Conservation (phyloP, 768 basidiomycete species). For the Filobasidium floriforme region DNA sequence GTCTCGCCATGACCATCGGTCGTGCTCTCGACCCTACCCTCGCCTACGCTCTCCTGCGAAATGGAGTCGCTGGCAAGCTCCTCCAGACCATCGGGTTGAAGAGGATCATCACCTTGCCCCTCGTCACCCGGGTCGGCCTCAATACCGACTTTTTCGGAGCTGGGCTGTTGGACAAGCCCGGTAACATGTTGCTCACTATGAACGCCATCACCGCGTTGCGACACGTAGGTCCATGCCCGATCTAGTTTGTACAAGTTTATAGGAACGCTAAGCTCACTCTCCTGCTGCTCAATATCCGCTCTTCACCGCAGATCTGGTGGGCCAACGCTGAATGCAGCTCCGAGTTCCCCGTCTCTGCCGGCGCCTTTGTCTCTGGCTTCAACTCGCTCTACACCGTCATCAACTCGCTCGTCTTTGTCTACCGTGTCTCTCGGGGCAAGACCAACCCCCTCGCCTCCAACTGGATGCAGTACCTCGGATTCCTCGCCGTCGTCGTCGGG, state of each 20-base stretch:
- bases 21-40: slow-evolving; percentile 26
- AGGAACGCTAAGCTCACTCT: not conserved
- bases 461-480: slow-evolving; percentile 31
- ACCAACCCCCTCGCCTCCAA: slow-evolving; percentile 20
- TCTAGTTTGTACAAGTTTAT: not conserved
- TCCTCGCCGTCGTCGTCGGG: slow-evolving; percentile 25
- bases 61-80: slow-evolving; percentile 26
- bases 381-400: slow-evolving; percentile 23
- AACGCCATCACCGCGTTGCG: slow-evolving; percentile 24
- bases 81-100: slow-evolving; percentile 19
- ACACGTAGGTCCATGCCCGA: slow-evolving; percentile 21
- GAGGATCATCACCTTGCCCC: slow-evolving; percentile 23
- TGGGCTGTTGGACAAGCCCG: slow-evolving; percentile 26
- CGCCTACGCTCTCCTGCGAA: slow-evolving; percentile 24
- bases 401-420: slow-evolving; percentile 29
- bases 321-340: slow-evolving; percentile 18
- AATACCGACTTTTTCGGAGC: slow-evolving; percentile 20
- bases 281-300: not conserved
- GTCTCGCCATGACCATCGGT: slow-evolving; percentile 18
- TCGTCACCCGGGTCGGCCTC: slow-evolving; percentile 17
- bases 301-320: slow-evolving; percentile 28
- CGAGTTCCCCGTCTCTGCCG: slow-evolving; percentile 16
- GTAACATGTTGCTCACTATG: slow-evolving; percentile 26
- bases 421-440: slow-evolving; percentile 20
- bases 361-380: slow-evolving; percentile 24